These are phyloP conservation scores for Backusella australiensis DNA, from an alignment of 192 early-diverging fungal genomes.

Conservation along the genomic window DNA sequence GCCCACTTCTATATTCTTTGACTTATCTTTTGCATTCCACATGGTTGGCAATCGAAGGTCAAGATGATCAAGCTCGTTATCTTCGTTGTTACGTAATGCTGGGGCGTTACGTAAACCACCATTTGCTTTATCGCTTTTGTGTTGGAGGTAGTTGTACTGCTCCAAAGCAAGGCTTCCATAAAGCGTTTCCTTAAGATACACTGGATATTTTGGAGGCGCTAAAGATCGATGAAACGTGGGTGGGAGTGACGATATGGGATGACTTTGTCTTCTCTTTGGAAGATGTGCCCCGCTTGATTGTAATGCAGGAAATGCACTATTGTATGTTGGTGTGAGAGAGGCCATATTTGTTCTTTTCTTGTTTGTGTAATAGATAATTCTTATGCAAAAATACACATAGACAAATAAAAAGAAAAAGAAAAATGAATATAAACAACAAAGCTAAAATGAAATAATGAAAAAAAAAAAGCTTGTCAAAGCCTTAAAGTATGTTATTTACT, in stretches of 20 bases:
- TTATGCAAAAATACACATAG: not conserved
- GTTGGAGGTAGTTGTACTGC: conserved; percentile 22
- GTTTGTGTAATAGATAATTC: not conserved
- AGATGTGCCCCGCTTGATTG: conserved; percentile 10
- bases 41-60: conserved; percentile 47
- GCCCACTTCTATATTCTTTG: conserved; percentile 43
- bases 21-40: conserved; percentile 65
- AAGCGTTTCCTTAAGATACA: conserved; percentile 27
- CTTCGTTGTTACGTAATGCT: not conserved
- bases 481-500: not conserved
- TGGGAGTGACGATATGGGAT: not conserved
- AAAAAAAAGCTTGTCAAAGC: conserved; percentile 1
- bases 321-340: conserved; percentile 13
- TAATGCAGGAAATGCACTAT: conserved; percentile 28
- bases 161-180: conserved; percentile 18
- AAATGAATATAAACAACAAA: not conserved
- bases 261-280: conserved; percentile 2
- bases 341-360: not conserved
- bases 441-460: not conserved
- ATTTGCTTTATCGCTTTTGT: not conserved
- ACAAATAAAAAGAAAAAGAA: not conserved
- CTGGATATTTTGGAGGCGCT: conserved; percentile 23
- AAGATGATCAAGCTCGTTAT: conserved; percentile 2
- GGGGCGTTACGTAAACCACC: not conserved
- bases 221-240: conserved; percentile 14